phyloP scores from a whole-genome alignment of 2,329 filamentous ascomycete species.

The Chaetomium sp. region DNA sequence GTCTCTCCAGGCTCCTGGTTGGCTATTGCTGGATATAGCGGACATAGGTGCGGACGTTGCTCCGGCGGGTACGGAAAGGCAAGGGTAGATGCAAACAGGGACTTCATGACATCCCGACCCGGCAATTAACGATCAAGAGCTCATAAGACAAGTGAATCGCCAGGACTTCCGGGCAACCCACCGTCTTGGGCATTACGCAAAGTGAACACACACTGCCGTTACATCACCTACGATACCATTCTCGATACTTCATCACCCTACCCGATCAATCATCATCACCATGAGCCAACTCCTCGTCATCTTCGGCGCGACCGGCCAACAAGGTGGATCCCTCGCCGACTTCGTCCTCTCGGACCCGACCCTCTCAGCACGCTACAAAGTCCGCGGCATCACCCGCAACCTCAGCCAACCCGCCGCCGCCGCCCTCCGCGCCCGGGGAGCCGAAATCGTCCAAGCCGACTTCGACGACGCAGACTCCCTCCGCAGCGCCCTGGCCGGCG shows the following conservation, averaged over 20 bases:
- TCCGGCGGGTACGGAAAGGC: background rate
- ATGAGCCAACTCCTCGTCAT: conserved; percentile 31
- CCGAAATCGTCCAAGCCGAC: conserved; percentile 45
- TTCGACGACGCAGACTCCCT: conserved; percentile 44
- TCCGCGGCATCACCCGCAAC: conserved; percentile 55
- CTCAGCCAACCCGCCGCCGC: background rate
- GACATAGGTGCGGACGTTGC: background rate
- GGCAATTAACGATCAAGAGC: background rate
- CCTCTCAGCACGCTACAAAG: conserved; percentile 29
- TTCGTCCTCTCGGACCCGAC: conserved; percentile 31
- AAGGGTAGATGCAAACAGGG: background rate
- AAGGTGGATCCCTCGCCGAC: conserved; percentile 35
- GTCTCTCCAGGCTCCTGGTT: background rate
- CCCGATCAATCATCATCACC: background rate
- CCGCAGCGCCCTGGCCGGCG: conserved; percentile 39
- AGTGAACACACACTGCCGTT: background rate
- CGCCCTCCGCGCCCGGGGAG: conserved; percentile 40
- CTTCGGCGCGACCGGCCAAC: conserved; percentile 36
- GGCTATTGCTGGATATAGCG: background rate
- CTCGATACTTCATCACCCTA: background rate
- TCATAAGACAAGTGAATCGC: background rate
- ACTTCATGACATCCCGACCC: background rate
- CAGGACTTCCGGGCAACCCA: background rate
- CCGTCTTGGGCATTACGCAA: no score
- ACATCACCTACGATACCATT: background rate